Evolutionary conservation across 352 stramenopile genomes (phyloP), one percentile per base, ranked within the genome.

Genomic region (Blastocystis sp.): DNA sequence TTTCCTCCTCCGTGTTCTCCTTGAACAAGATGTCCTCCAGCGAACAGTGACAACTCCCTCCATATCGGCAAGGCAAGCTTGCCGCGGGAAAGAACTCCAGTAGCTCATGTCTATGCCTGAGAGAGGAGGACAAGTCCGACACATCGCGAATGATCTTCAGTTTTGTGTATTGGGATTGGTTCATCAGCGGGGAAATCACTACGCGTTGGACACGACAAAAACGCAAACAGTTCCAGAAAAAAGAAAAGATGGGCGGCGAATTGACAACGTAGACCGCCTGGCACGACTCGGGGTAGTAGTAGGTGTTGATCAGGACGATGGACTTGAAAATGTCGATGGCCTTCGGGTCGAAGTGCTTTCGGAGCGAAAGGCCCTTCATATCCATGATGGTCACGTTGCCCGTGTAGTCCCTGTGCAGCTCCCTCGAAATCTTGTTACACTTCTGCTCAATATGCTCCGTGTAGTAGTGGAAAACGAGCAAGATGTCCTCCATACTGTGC

Each of bases 311-410:
- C 7, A 76, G 38, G 2, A 76, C 66, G 9, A 76, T 42, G 4
- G 66, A 24, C 48, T 54, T 76, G 48, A 76, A 76, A 21, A 76
- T 76, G 10, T 40, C 48, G 6, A 76, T 76, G 14, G 66, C 66
- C 52, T 76, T 76, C 1, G 66, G 66, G 54, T 76, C 34, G 66
- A 76, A n/a, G 52, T 76, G 66, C 2, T 40, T 76, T 2, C 66
- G 38, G 2, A 76, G 14, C 48, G 66, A 76, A 28, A 76, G 52
- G 2, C 66, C 66, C 48, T 76, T 24, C 66, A 76, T 76, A 48
- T 76, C 66, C 66, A 76, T 76, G n/a, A 76, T 9, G n/a, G 66
- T 76, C 48, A 76, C 66, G 52, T 76, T 76, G 2, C 66, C 66
- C 42, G 66, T 76, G 38, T 76, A 76, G 48, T 76, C 66, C 6